Percentiles rank a stretch among this genome's conserved stretches.
These are phyloP conservation scores for Cryphonectria japonica DNA, from an alignment of 2,329 filamentous ascomycete species.

Conservation along the genomic window DNA sequence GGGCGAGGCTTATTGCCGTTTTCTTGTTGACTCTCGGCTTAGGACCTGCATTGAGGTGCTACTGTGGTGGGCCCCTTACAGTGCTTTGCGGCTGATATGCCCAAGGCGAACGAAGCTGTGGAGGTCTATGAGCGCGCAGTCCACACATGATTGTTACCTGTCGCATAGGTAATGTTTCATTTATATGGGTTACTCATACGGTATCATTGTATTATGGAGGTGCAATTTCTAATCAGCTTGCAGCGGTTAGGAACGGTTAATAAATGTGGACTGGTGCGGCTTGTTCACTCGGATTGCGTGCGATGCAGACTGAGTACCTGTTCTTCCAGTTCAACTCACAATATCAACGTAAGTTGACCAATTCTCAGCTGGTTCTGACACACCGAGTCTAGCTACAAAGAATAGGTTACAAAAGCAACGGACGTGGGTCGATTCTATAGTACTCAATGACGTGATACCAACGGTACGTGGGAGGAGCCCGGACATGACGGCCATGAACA, in stretches of 20 bases:
- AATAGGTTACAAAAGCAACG: background rate
- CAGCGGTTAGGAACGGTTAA: background rate
- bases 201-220: background rate
- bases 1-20: conserved; percentile 1
- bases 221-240: background rate
- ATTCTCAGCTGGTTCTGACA: background rate
- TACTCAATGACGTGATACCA: background rate
- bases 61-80: background rate
- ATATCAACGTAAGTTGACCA: background rate
- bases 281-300: background rate
- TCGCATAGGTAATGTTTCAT: background rate
- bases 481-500: background rate
- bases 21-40: background rate
- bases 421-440: background rate
- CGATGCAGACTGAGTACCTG: background rate
- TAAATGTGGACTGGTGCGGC: background rate
- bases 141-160: background rate
- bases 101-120: background rate
- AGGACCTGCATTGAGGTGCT: background rate
- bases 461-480: background rate
- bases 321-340: background rate
- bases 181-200: background rate
- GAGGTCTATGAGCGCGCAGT: background rate
- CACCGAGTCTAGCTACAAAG: background rate
- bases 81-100: background rate